phyloP scores from a whole-genome alignment of 345 rosid genomes.

The Salix suchowensis region DNA sequence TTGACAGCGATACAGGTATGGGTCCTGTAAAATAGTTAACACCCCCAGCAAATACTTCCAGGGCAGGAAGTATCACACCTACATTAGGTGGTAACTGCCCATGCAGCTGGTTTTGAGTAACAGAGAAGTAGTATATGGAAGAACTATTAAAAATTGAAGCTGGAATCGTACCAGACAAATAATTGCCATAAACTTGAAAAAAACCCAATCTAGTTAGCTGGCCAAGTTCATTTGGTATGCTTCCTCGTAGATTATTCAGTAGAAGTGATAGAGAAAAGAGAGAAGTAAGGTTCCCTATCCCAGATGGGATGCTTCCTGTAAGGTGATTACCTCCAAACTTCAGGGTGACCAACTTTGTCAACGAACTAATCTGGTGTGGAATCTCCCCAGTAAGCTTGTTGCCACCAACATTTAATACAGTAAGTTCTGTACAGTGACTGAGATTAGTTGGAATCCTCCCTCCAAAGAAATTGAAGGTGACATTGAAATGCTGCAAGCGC shows the following conservation, averaged over 20 bases:
- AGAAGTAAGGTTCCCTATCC: slow-evolving; percentile 30
- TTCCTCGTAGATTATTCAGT: slow-evolving; percentile 16
- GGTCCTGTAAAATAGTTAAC: slow-evolving; percentile 25
- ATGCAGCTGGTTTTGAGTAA: slow-evolving; percentile 21
- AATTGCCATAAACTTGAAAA: slow-evolving; percentile 15
- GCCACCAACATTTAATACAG: not conserved
- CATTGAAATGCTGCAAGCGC: slow-evolving; percentile 9
- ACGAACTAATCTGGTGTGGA: slow-evolving; percentile 12
- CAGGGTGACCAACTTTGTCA: slow-evolving; percentile 3
- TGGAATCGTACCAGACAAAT: slow-evolving; percentile 25
- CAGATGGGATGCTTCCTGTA: slow-evolving; percentile 22
- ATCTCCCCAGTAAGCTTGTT: slow-evolving; percentile 13
- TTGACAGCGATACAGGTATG: slow-evolving; percentile 22
- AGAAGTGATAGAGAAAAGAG: not conserved
- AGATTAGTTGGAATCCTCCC: slow-evolving; percentile 16
- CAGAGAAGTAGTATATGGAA: slow-evolving; percentile 6
- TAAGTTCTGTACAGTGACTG: slow-evolving; percentile 12
- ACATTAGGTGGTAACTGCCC: slow-evolving; percentile 23
- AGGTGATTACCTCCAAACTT: slow-evolving; percentile 2
- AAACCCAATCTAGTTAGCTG: slow-evolving; percentile 9
- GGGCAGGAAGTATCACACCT: slow-evolving; percentile 20
- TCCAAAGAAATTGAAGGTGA: slow-evolving; percentile 7
- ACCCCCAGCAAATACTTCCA: slow-evolving; percentile 20
- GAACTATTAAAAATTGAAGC: slow-evolving; percentile 30
- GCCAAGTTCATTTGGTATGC: slow-evolving; percentile 24